A percentile compares a stretch with the other conserved stretches of the same genome.
Evolutionary conservation across 495 filamentous ascomycete genomes (phyloP).

Genomic region (Neurospora terricola): DNA sequence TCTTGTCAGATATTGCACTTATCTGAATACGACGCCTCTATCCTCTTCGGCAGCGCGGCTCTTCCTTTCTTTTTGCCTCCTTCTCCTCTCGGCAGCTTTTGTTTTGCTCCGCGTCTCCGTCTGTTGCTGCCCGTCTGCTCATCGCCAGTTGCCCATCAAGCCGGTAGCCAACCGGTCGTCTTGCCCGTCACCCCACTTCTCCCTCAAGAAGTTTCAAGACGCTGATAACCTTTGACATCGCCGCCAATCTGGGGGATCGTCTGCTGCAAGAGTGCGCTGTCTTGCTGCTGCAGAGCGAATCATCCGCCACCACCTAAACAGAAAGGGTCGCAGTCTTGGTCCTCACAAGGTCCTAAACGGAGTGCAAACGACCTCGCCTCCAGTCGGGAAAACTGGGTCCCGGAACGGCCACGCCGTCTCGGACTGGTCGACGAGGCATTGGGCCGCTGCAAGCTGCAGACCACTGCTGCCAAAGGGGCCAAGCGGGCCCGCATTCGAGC

Average conservation of each 20-base stretch:
- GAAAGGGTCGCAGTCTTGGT: slow-evolving; percentile 4
- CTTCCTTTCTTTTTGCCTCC: not conserved
- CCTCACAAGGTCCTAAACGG: too few species aligned
- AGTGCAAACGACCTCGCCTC: not conserved
- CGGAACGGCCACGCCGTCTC: slow-evolving; percentile 18
- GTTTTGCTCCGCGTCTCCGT: slow-evolving; percentile 3
- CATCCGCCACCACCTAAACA: slow-evolving; percentile 11
- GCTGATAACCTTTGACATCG: not conserved
- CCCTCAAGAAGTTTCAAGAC: not conserved
- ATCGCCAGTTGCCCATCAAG: not conserved
- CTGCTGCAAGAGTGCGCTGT: not conserved
- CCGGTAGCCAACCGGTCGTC: not conserved
- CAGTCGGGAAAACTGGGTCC: slow-evolving; percentile 21
- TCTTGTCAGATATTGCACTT: not conserved
- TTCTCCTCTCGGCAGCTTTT: not conserved
- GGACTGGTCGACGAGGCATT: slow-evolving; percentile 35
- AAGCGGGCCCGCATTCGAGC: slow-evolving; percentile 44
- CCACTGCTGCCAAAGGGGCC: slow-evolving; percentile 32
- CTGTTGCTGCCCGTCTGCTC: slow-evolving; percentile 1
- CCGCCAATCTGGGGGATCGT: not conserved
- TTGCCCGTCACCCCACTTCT: not conserved
- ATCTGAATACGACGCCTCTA: not conserved
- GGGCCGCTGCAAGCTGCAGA: slow-evolving; percentile 43
- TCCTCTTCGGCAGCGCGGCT: not conserved
- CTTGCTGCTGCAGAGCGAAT: slow-evolving; percentile 9